Evolutionary conservation across 2,329 filamentous ascomycete genomes (phyloP).

Genomic region (Colletotrichum sp.): DNA sequence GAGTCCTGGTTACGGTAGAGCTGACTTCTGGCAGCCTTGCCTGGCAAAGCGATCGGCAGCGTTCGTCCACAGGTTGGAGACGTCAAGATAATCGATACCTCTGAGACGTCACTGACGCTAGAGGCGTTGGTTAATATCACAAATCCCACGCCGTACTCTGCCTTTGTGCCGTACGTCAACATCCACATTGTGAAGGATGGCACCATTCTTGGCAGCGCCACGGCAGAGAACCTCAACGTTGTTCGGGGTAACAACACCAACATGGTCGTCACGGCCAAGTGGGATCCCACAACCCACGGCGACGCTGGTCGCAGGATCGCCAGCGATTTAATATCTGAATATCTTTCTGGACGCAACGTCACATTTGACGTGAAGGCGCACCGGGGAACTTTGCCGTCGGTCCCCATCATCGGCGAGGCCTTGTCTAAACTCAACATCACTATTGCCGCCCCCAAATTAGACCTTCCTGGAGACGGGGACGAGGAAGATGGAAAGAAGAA

Average conservation of each 20-base stretch:
- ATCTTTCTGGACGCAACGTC: slow-evolving; percentile 87
- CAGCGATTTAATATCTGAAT: slow-evolving; percentile 79
- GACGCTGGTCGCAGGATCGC: slow-evolving; percentile 65
- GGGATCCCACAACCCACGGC: slow-evolving; percentile 75
- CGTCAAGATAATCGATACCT: slow-evolving; percentile 72
- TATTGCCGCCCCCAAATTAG: slow-evolving; percentile 72
- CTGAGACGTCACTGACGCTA: slow-evolving; percentile 69
- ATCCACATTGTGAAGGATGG: slow-evolving; percentile 77
- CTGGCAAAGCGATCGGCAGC: slow-evolving; percentile 52
- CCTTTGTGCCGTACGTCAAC: slow-evolving; percentile 79
- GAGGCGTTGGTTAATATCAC: slow-evolving; percentile 80
- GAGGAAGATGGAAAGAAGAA: slow-evolving; percentile 46
- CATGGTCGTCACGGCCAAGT: slow-evolving; percentile 70
- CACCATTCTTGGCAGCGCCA: slow-evolving; percentile 77
- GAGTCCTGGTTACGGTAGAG: neutral
- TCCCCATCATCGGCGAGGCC: slow-evolving; percentile 74
- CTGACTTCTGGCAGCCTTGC: slow-evolving; percentile 59
- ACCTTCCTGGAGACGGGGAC: slow-evolving; percentile 56
- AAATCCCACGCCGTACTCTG: slow-evolving; percentile 89
- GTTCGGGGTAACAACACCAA: slow-evolving; percentile 74
- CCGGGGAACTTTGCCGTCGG: slow-evolving; percentile 71
- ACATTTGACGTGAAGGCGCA: slow-evolving; percentile 78
- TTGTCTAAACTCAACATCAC: slow-evolving; percentile 76
- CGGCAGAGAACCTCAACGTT: slow-evolving; percentile 67
- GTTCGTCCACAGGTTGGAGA: slow-evolving; percentile 71